Evolutionary conservation across 192 early-diverging fungal species (phyloP), one percentile per base, ranked within the genome.

Genomic region (Spizellomyces punctatus): DNA sequence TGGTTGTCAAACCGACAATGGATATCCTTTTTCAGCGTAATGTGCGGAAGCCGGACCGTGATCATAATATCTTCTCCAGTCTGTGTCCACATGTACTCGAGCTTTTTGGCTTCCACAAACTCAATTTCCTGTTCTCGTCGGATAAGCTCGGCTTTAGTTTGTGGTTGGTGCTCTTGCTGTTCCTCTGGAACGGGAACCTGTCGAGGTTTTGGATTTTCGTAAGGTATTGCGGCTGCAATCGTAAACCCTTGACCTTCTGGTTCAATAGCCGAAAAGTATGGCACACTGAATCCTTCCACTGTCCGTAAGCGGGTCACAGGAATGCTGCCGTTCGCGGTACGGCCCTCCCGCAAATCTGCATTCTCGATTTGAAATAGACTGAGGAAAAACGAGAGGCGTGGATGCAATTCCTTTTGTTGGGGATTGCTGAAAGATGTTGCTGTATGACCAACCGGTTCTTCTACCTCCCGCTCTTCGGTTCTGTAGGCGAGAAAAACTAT

Each of bases 71-170:
- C 72, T n/a, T 21, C 5, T 7, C 36, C 63, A 1, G 72, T 66
- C 50, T 73, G 72, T 6, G 27, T 46, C 72, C 72, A 73, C 14
- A 14, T 41, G 72, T 73, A 73, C 27, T 59, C 67, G 8, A 60
- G 58, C 50, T 58, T 58, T 57, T 67, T 55, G 46, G 48, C 9
- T 36, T 36, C 27, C 14, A 21, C 12, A 21, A 21, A 12, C 42
- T 61, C 14, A 12, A 41, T 36, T 3, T 36, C 27, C 27, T 36
- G 27, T 36, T 36, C 27, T 36, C 27, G 27, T 36, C 27, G 27
- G 27, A 36, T 36, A 36, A 36, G 27, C 27, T 36, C 27, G 27
- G 27, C 27, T 36, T 22, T 41, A 46, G 14, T 45, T 66, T n/a
- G 44, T 46, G 17, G 52, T 54, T 54, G 52, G 52, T 54, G 52